phyloP scores from a whole-genome alignment of 495 filamentous ascomycete genomes.

The Xylaria intraflava region DNA sequence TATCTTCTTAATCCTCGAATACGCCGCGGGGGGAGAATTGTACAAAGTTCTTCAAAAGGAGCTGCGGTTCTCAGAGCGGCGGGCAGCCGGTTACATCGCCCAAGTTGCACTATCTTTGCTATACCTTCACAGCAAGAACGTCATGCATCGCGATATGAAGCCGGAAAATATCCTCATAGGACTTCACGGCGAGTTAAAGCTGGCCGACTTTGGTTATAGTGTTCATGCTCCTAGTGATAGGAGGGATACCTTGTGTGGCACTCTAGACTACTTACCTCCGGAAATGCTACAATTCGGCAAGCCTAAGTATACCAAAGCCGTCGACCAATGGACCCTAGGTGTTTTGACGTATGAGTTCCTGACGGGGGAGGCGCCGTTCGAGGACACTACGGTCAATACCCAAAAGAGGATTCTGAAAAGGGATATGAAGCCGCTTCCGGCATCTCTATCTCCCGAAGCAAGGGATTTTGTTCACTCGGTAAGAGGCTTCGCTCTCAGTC shows the following conservation, averaged over 20 bases:
- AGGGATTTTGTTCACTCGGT: background rate
- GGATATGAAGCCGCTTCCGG: background rate
- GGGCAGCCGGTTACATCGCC: background rate
- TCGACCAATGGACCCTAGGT: background rate
- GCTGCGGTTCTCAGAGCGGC: background rate
- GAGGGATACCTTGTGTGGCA: slow-evolving; percentile 65
- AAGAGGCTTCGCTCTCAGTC: background rate
- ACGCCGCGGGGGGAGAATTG: slow-evolving; percentile 5
- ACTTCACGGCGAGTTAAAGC: slow-evolving; percentile 52
- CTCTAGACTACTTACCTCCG: slow-evolving; percentile 33
- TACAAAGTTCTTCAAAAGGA: slow-evolving; percentile 1
- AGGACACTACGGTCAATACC: background rate
- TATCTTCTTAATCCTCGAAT: slow-evolving; percentile 13
- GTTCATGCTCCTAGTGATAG: slow-evolving; percentile 50
- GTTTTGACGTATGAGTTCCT: background rate
- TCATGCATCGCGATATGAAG: slow-evolving; percentile 70
- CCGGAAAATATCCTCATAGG: slow-evolving; percentile 68
- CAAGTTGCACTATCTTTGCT: slow-evolving; percentile 40
- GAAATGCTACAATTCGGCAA: slow-evolving; percentile 3
- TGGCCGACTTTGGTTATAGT: slow-evolving; percentile 67
- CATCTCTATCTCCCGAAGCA: background rate
- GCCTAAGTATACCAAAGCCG: background rate
- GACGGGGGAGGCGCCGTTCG: background rate
- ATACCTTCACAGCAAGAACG: slow-evolving; percentile 56
- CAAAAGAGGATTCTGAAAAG: background rate